Conservation (phyloP, 2,329 filamentous ascomycete species). For the Fusarium caatingaense region DNA sequence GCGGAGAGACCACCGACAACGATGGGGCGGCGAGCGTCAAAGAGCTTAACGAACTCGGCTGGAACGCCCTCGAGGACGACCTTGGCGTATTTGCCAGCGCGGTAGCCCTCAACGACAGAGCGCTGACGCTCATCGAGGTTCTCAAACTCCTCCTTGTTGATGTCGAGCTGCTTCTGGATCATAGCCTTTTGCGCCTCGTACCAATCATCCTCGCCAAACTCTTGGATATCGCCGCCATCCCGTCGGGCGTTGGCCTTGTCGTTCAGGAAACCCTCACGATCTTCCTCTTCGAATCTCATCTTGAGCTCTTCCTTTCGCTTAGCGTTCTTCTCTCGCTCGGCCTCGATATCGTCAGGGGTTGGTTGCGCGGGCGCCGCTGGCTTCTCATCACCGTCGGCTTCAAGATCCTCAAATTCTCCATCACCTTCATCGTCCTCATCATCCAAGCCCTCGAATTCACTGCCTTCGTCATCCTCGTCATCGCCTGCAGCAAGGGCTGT, state of each 20-base stretch:
- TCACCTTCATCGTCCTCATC: conserved; percentile 65
- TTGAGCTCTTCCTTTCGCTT: conserved; percentile 94
- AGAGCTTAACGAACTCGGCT: conserved; percentile 86
- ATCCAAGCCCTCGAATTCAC: conserved; percentile 66
- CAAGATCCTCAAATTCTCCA: conserved; percentile 68
- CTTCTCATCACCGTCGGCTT: conserved; percentile 74
- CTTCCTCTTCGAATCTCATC: conserved; percentile 95
- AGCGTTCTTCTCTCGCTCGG: conserved; percentile 91
- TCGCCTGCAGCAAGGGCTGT: conserved; percentile 62
- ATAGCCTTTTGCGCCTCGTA: conserved; percentile 96
- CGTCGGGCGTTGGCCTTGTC: conserved; percentile 82
- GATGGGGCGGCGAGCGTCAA: conserved; percentile 84
- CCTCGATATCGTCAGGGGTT: conserved; percentile 72
- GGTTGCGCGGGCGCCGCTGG: conserved; percentile 50
- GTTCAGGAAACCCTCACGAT: conserved; percentile 93
- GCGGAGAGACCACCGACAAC: conserved; percentile 91
- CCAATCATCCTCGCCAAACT: conserved; percentile 98
- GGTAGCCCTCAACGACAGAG: conserved; percentile 86
- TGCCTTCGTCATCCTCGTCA: conserved; percentile 55
- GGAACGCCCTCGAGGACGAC: conserved; percentile 91
- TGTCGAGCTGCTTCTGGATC: conserved; percentile 94
- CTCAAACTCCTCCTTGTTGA: conserved; percentile 95
- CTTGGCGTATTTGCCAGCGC: conserved; percentile 91
- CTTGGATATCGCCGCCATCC: conserved; percentile 75
- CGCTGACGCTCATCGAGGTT: conserved; percentile 86